These are phyloP conservation scores for Didymella glomerata DNA, from an alignment of 2,329 filamentous ascomycete genomes.

Conservation along the genomic window DNA sequence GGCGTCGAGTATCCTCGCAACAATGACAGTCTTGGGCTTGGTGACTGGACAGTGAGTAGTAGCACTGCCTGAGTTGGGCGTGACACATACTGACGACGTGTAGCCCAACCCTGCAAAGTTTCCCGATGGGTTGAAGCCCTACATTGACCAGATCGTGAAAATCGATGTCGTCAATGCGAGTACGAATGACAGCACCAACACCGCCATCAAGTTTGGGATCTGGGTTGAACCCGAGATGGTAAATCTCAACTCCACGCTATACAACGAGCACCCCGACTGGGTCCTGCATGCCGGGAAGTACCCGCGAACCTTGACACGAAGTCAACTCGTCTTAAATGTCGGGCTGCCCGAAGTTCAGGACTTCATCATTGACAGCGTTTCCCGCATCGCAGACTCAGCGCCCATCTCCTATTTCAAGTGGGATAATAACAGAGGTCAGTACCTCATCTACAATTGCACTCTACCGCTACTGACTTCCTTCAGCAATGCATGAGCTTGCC, in stretches of 20 bases:
- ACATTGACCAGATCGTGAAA: slow-evolving; percentile 62
- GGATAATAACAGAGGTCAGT: slow-evolving; percentile 69
- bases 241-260: slow-evolving; percentile 68
- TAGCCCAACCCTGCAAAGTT: slow-evolving; percentile 65
- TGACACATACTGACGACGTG: not conserved
- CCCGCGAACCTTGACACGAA: slow-evolving; percentile 63
- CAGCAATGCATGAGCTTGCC: slow-evolving; percentile 64
- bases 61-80: no score
- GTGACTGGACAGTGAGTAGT: slow-evolving; percentile 63
- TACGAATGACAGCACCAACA: slow-evolving; percentile 44
- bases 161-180: slow-evolving; percentile 56
- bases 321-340: slow-evolving; percentile 69
- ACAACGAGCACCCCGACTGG: slow-evolving; percentile 71
- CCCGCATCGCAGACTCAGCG: slow-evolving; percentile 62
- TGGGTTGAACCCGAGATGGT: slow-evolving; percentile 77
- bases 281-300: slow-evolving; percentile 66
- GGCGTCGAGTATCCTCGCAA: slow-evolving; percentile 68
- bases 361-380: slow-evolving; percentile 66
- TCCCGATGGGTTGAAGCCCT: slow-evolving; percentile 63
- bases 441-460: no score
- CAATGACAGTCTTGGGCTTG: slow-evolving; percentile 66
- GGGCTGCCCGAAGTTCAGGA: slow-evolving; percentile 69
- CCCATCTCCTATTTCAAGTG: slow-evolving; percentile 70
- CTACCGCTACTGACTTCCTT: not conserved
- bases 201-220: slow-evolving; percentile 66